phyloP scores from a whole-genome alignment of 2,329 filamentous ascomycete genomes.

The Colletotrichum plurivorum region DNA sequence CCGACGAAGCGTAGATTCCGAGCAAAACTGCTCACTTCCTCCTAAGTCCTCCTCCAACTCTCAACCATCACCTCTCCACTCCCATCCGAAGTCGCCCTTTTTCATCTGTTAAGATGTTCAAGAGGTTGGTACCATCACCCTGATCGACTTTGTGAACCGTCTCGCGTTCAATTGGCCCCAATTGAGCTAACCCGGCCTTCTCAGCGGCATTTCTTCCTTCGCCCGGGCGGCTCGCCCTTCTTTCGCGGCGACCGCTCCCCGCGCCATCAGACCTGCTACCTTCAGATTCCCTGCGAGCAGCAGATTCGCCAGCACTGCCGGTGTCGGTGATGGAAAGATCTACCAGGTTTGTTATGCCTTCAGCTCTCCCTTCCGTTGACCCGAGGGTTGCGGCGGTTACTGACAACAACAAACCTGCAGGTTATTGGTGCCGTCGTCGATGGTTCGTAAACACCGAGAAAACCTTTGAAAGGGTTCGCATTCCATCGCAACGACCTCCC shows the following conservation, averaged over 20 bases:
- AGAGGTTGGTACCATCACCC: slow-evolving; percentile 74
- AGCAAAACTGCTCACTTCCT: slow-evolving; percentile 64
- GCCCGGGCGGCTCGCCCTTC: slow-evolving; percentile 74
- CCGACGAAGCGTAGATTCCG: slow-evolving; percentile 59
- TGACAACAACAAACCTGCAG: slow-evolving; percentile 75
- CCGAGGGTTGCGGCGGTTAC: slow-evolving; percentile 40
- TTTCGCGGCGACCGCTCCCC: slow-evolving; percentile 69
- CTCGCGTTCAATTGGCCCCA: slow-evolving; percentile 62
- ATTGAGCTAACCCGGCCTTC: slow-evolving; percentile 63
- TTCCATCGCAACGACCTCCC: slow-evolving; percentile 21
- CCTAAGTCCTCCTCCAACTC: slow-evolving; percentile 63
- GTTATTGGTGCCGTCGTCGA: slow-evolving; percentile 99
- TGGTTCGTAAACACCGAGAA: slow-evolving; percentile 73
- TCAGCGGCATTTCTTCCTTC: slow-evolving; percentile 77
- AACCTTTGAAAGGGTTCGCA: slow-evolving; percentile 17
- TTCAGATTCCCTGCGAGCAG: slow-evolving; percentile 69
- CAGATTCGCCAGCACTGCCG: slow-evolving; percentile 71
- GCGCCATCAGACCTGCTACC: slow-evolving; percentile 69
- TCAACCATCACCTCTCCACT: slow-evolving; percentile 70
- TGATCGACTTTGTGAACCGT: slow-evolving; percentile 46
- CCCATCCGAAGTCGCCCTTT: slow-evolving; percentile 73
- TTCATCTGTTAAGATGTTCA: slow-evolving; percentile 85
- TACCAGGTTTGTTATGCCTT: slow-evolving; percentile 69
- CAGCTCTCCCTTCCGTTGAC: slow-evolving; percentile 14
- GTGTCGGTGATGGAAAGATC: slow-evolving; percentile 76